These are phyloP conservation scores for Haplosporangium gracile DNA, from an alignment of 192 early-diverging fungal genomes.

Conservation along the genomic window DNA sequence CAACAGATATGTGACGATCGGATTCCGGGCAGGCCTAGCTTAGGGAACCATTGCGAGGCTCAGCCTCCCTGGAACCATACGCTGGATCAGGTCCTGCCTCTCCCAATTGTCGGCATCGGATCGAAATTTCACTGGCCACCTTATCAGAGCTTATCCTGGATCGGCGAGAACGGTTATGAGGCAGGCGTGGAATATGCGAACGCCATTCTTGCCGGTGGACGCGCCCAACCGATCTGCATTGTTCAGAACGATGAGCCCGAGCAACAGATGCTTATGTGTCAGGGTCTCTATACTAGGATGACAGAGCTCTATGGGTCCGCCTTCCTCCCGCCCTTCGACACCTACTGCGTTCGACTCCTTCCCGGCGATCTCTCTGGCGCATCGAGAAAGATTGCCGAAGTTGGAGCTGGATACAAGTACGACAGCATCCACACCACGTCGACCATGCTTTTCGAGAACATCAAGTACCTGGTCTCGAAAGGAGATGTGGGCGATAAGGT, in stretches of 20 bases:
- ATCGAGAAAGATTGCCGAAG: conserved; percentile 2
- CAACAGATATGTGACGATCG: conserved; percentile 16
- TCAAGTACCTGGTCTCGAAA: conserved; percentile 25
- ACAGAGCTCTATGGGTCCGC: not conserved
- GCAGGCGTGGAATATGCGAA: conserved; percentile 34
- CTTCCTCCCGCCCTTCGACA: conserved; percentile 23
- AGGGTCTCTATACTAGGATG: conserved; percentile 30
- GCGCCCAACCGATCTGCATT: conserved; percentile 16
- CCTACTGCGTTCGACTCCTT: conserved; percentile 6
- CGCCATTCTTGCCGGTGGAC: not conserved
- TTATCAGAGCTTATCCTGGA: conserved; percentile 36
- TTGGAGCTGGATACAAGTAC: conserved; percentile 12
- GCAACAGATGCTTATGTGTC: conserved; percentile 38
- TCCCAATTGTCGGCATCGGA: conserved; percentile 45
- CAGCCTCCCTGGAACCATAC: conserved; percentile 41
- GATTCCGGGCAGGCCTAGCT: not conserved
- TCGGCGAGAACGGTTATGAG: conserved; percentile 38
- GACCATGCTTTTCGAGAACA: conserved; percentile 29
- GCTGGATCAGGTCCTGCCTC: conserved; percentile 15
- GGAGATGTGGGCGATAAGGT: not conserved
- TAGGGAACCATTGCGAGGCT: not conserved
- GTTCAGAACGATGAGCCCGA: conserved; percentile 24
- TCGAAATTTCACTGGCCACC: conserved; percentile 5
- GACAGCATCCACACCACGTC: conserved; percentile 49
- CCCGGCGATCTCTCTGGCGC: conserved; percentile 23